Percentiles rank a stretch among this genome's conserved stretches.
Evolutionary conservation across 2,329 filamentous ascomycete genomes (phyloP).

Genomic region (Rasamsonia emersonii): DNA sequence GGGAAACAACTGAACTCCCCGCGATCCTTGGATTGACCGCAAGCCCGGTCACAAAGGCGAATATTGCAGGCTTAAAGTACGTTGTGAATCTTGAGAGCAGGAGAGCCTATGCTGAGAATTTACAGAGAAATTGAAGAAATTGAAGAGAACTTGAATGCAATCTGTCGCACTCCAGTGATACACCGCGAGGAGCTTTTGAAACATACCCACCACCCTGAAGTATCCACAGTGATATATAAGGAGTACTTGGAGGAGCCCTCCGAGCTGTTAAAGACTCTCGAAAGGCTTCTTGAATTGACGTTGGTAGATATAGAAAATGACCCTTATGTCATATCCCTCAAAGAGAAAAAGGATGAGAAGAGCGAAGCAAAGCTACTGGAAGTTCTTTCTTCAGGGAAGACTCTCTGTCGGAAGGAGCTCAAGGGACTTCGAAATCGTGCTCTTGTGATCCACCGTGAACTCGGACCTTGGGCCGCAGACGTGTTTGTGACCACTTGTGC

Average conservation of each 20-base stretch:
- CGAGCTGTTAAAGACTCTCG: slow-evolving; percentile 37
- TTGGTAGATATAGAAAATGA: slow-evolving; percentile 48
- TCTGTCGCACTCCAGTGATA: slow-evolving; percentile 58
- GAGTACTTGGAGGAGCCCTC: slow-evolving; percentile 7
- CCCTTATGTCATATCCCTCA: slow-evolving; percentile 48
- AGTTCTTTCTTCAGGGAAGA: slow-evolving; percentile 22
- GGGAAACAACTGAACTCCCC: slow-evolving; percentile 39
- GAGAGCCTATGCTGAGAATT: neutral
- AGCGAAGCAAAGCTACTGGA: slow-evolving; percentile 17
- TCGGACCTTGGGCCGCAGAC: slow-evolving; percentile 63
- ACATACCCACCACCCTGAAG: slow-evolving; percentile 57
- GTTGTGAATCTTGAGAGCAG: slow-evolving; percentile 4
- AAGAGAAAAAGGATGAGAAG: slow-evolving; percentile 28
- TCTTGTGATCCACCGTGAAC: slow-evolving; percentile 43
- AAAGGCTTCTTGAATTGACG: slow-evolving; percentile 34
- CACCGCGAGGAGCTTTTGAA: slow-evolving; percentile 62
- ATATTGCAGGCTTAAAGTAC: slow-evolving; percentile 46
- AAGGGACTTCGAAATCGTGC: slow-evolving; percentile 45
- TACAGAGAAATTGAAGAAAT: slow-evolving; percentile 54
- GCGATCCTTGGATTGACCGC: slow-evolving; percentile 71
- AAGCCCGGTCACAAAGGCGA: slow-evolving; percentile 61
- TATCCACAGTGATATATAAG: slow-evolving; percentile 34
- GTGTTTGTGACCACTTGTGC: slow-evolving; percentile 52
- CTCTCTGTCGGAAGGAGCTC: slow-evolving; percentile 46
- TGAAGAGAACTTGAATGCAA: slow-evolving; percentile 61